Percentiles rank a stretch among this genome's conserved stretches.
These are phyloP conservation scores for Penicillium subrubescens DNA, from an alignment of 495 filamentous ascomycete species.

Conservation along the genomic window DNA sequence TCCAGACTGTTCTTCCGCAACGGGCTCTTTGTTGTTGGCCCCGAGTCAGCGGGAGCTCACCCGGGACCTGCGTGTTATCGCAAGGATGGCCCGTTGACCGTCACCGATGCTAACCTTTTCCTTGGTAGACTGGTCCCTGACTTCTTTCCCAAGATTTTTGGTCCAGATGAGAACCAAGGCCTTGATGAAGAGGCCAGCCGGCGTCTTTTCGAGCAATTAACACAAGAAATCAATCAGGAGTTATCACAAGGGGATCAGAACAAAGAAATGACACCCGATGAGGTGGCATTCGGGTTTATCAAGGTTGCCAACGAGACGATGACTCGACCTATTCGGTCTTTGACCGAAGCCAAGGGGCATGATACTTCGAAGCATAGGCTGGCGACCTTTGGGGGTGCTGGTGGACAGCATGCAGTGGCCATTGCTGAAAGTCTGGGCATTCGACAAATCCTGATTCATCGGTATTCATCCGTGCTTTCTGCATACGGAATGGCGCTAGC, in stretches of 20 bases:
- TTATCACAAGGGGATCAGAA: constrained; percentile 37
- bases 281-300: constrained; percentile 73
- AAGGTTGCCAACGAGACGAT: constrained; percentile 92
- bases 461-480: constrained; percentile 91
- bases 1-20: constrained; percentile 82
- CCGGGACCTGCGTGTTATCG: constrained; percentile 91
- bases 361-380: constrained; percentile 88
- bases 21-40: constrained; percentile 88
- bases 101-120: constrained; percentile 89
- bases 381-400: constrained; percentile 92
- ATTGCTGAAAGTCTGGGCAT: constrained; percentile 91
- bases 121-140: constrained; percentile 84
- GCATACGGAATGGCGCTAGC: constrained; percentile 97
- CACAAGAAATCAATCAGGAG: constrained; percentile 70
- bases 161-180: constrained; percentile 77
- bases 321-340: constrained; percentile 86
- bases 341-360: constrained; percentile 93
- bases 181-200: constrained; percentile 73
- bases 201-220: constrained; percentile 67
- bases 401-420: constrained; percentile 94
- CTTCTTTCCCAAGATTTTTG: constrained; percentile 94
- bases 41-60: constrained; percentile 85
- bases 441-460: constrained; percentile 81
- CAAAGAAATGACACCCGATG: constrained; percentile 74
- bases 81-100: constrained; percentile 84